Evolutionary conservation across 805 yeast species (phyloP).

Genomic region (Monosporozyma servazzii): DNA sequence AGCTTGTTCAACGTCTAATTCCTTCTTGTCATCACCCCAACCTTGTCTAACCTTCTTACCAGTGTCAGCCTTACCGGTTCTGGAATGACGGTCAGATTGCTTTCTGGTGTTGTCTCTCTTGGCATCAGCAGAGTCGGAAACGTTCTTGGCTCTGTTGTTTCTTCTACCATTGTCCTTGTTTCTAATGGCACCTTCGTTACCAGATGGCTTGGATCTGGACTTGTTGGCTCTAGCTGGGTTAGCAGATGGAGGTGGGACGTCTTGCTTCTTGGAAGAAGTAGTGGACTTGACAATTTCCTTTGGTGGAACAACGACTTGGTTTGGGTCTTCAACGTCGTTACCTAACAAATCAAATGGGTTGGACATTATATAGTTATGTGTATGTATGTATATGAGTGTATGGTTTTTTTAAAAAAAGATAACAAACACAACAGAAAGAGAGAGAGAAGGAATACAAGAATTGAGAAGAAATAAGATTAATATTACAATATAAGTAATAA

Average conservation of each 20-base stretch:
- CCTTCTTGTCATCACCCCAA: slow-evolving; percentile 77
- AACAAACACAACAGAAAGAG: background rate
- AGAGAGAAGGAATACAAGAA: too few species aligned
- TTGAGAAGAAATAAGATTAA: background rate
- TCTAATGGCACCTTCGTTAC: slow-evolving; percentile 83
- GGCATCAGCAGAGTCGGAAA: slow-evolving; percentile 43
- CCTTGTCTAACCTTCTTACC: slow-evolving; percentile 75
- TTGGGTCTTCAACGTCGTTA: slow-evolving; percentile 81
- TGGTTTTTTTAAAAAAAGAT: background rate
- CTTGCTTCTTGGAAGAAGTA: slow-evolving; percentile 82
- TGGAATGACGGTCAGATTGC: slow-evolving; percentile 74
- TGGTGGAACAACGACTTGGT: slow-evolving; percentile 45
- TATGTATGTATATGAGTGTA: slow-evolving; percentile 1
- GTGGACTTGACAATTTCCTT: slow-evolving; percentile 73
- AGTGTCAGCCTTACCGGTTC: slow-evolving; percentile 76
- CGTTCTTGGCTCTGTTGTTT: slow-evolving; percentile 41
- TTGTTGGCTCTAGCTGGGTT: slow-evolving; percentile 72
- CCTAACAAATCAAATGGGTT: slow-evolving; percentile 77
- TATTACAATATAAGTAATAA: background rate
- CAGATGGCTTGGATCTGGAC: slow-evolving; percentile 59
- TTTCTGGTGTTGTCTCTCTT: slow-evolving; percentile 48
- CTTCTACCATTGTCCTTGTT: slow-evolving; percentile 62
- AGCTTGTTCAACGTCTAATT: slow-evolving; percentile 54
- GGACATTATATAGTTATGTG: slow-evolving; percentile 12
- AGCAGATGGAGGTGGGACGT: slow-evolving; percentile 72